Conservation (phyloP, 2,329 filamentous ascomycete genomes). For the Cladosporium halotolerans region DNA sequence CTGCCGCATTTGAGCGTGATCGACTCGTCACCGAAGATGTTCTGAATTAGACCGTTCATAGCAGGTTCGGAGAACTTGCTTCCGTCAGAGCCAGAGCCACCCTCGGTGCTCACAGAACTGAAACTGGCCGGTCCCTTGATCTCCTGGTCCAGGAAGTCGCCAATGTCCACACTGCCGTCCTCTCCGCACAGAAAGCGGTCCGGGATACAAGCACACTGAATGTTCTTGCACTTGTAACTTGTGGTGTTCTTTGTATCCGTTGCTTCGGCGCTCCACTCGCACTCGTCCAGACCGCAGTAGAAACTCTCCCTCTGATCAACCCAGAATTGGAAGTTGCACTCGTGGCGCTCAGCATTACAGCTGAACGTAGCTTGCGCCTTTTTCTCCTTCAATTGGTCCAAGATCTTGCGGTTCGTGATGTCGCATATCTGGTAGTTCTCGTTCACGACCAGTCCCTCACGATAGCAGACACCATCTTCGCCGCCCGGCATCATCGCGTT, state of each 20-base stretch:
- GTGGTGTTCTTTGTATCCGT: slow-evolving; percentile 70
- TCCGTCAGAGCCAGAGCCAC: slow-evolving; percentile 55
- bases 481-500: slow-evolving; percentile 78
- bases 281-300: slow-evolving; percentile 84
- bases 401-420: slow-evolving; percentile 92
- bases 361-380: slow-evolving; percentile 92
- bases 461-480: slow-evolving; percentile 83
- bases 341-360: slow-evolving; percentile 66
- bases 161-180: slow-evolving; percentile 82
- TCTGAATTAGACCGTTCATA: slow-evolving; percentile 85
- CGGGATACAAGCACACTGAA: slow-evolving; percentile 80
- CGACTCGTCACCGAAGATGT: slow-evolving; percentile 84
- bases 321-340: slow-evolving; percentile 98
- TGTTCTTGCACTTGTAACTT: slow-evolving; percentile 74
- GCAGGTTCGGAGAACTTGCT: slow-evolving; percentile 86
- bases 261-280: slow-evolving; percentile 64
- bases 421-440: slow-evolving; percentile 98
- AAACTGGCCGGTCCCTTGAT: slow-evolving; percentile 88
- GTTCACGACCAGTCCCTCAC: slow-evolving; percentile 81
- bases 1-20: slow-evolving; percentile 77
- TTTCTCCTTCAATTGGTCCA: slow-evolving; percentile 74
- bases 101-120: slow-evolving; percentile 55
- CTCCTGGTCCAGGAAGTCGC: slow-evolving; percentile 73
- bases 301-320: slow-evolving; percentile 91
- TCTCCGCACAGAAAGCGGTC: slow-evolving; percentile 93